These are phyloP conservation scores for Musa acuminata DNA, from an alignment of 176 grass and related monocot genomes.

Conservation along the genomic window DNA sequence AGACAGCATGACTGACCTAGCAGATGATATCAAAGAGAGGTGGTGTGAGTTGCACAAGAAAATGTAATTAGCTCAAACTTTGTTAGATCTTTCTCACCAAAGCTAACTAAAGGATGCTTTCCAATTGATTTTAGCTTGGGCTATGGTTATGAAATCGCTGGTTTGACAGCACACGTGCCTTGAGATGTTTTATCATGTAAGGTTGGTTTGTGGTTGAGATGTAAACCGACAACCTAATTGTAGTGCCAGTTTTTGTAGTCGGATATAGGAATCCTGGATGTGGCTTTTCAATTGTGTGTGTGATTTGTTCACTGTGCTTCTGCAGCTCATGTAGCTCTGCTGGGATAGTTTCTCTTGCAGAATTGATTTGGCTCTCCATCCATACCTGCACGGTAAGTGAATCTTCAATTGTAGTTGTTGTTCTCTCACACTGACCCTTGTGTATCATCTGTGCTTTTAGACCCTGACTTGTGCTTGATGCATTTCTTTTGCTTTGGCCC, in stretches of 20 bases:
- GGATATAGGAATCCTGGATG: not conserved
- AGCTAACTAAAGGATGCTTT: not conserved
- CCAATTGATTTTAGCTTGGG: constrained; percentile 1
- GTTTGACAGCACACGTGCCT: not conserved
- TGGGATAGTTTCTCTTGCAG: not conserved
- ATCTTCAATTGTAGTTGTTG: not conserved
- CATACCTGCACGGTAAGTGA: no score
- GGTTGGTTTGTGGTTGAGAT: not conserved
- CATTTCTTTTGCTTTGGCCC: not conserved
- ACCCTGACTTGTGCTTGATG: not conserved
- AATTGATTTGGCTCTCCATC: no score
- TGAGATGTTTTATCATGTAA: not conserved
- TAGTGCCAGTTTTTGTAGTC: not conserved
- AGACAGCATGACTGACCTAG: constrained; percentile 3
- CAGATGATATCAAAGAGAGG: not conserved
- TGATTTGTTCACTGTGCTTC: not conserved
- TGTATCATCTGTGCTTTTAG: not conserved
- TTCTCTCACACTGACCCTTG: not conserved
- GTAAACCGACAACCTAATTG: not conserved
- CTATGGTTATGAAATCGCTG: not conserved
- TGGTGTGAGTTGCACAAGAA: not conserved
- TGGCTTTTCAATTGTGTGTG: not conserved
- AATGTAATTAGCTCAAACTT: not conserved
- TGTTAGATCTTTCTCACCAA: not conserved
- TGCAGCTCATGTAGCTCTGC: not conserved